phyloP scores from a whole-genome alignment of 306 rosid genomes.

The Vigna trinervia region DNA sequence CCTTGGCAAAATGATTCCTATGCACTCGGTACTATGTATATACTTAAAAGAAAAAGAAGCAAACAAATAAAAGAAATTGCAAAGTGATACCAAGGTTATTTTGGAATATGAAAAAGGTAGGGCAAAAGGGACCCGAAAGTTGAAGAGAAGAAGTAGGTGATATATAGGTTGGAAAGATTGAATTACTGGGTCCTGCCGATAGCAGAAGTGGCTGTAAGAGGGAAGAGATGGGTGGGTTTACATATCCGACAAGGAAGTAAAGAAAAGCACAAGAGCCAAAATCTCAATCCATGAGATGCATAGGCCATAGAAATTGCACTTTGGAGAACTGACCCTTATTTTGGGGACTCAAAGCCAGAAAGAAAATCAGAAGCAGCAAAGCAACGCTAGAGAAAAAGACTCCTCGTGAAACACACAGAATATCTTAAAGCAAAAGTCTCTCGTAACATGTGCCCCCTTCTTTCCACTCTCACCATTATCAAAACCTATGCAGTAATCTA shows the following conservation, averaged over 20 bases:
- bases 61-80: too few species aligned
- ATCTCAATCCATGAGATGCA: conserved; percentile 46
- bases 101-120: neutral
- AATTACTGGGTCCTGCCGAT: conserved; percentile 24
- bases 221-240: conserved; percentile 43
- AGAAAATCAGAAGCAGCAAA: conserved; percentile 32
- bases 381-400: neutral
- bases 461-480: conserved; percentile 67
- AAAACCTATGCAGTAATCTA: neutral
- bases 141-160: conserved; percentile 39
- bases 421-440: conserved; percentile 46
- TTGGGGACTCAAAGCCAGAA: conserved; percentile 59
- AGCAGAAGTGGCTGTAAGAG: neutral
- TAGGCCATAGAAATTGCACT: conserved; percentile 39
- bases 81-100: neutral
- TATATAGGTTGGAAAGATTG: conserved; percentile 9
- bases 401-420: conserved; percentile 68
- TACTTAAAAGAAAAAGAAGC: too few species aligned
- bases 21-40: too few species aligned
- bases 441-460: conserved; percentile 71
- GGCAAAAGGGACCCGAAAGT: conserved; percentile 37
- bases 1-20: too few species aligned
- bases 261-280: conserved; percentile 63
- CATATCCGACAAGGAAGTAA: conserved; percentile 50
- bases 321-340: conserved; percentile 48